These are phyloP conservation scores for Seiridium unicorne DNA, from an alignment of 2,329 filamentous ascomycete species.

Conservation along the genomic window DNA sequence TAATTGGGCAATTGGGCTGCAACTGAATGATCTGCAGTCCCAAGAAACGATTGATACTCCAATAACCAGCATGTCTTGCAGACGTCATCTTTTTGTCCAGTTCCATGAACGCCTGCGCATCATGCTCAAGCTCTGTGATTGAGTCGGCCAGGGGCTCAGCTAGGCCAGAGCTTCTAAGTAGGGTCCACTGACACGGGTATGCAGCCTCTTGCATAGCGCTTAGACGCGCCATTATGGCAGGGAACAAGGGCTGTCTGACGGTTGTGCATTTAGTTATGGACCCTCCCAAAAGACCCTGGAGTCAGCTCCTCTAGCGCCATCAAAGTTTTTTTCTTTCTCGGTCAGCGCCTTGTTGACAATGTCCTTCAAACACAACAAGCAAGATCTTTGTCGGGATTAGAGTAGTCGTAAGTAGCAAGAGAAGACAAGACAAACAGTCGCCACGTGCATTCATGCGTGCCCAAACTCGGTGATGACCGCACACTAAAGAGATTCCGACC, in stretches of 20 bases:
- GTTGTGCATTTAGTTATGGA: neutral
- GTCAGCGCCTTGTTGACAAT: neutral
- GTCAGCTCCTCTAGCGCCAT: neutral
- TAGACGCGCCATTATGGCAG: neutral
- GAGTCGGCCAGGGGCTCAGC: too few species aligned
- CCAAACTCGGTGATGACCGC: neutral
- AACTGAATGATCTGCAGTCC: too few species aligned
- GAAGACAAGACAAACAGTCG: neutral
- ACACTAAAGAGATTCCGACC: neutral
- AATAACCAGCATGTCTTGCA: too few species aligned
- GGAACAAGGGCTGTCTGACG: neutral
- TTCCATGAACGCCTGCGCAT: too few species aligned
- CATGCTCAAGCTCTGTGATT: too few species aligned
- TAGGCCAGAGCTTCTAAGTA: too few species aligned
- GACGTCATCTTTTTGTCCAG: too few species aligned
- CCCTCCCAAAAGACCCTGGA: neutral
- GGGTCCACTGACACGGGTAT: too few species aligned
- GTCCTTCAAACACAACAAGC: neutral
- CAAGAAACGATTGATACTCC: too few species aligned
- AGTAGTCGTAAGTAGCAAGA: neutral
- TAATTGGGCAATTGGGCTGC: too few species aligned
- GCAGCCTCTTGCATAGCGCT: neutral
- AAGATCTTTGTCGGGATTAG: neutral
- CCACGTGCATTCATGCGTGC: neutral
- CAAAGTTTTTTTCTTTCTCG: neutral